Percentiles rank a stretch among this genome's conserved stretches.
Evolutionary conservation across 768 basidiomycete genomes (phyloP).

Genomic region (Suillus luteus): DNA sequence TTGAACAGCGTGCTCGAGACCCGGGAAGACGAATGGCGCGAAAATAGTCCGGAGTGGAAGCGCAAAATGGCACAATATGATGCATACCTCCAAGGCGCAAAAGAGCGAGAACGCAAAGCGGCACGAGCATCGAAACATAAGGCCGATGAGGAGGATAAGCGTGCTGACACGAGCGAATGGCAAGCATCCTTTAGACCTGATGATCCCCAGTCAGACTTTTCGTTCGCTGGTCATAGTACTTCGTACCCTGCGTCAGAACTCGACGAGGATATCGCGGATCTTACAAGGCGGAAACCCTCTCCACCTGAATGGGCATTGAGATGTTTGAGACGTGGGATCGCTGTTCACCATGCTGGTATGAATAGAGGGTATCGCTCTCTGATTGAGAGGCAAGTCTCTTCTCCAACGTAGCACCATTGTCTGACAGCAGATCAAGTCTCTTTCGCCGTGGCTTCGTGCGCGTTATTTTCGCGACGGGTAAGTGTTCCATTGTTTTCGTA

Average conservation of each 20-base stretch:
- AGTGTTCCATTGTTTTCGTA: not conserved
- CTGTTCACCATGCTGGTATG: constrained; percentile 73
- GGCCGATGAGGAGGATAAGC: constrained; percentile 30
- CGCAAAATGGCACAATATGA: constrained; percentile 53
- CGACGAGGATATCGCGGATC: constrained; percentile 44
- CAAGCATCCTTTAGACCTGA: constrained; percentile 58
- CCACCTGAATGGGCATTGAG: constrained; percentile 45
- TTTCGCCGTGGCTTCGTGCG: constrained; percentile 65
- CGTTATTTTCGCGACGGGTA: constrained; percentile 68
- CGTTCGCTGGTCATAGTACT: constrained; percentile 49
- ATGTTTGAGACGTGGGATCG: constrained; percentile 61
- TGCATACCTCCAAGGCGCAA: constrained; percentile 46
- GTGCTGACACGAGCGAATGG: constrained; percentile 40
- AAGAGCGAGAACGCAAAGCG: constrained; percentile 48
- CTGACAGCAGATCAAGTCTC: constrained; percentile 37
- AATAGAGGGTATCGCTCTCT: constrained; percentile 58
- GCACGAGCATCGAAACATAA: constrained; percentile 44
- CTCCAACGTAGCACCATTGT: constrained; percentile 5
- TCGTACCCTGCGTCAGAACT: constrained; percentile 51
- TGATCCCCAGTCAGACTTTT: constrained; percentile 60
- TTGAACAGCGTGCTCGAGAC: constrained; percentile 39
- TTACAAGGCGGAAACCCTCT: constrained; percentile 35
- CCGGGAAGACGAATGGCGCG: constrained; percentile 54
- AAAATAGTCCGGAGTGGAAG: constrained; percentile 47
- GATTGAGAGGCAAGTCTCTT: constrained; percentile 50